Conservation (phyloP, 257 asterid genomes). For the Leonotis leonurus region DNA sequence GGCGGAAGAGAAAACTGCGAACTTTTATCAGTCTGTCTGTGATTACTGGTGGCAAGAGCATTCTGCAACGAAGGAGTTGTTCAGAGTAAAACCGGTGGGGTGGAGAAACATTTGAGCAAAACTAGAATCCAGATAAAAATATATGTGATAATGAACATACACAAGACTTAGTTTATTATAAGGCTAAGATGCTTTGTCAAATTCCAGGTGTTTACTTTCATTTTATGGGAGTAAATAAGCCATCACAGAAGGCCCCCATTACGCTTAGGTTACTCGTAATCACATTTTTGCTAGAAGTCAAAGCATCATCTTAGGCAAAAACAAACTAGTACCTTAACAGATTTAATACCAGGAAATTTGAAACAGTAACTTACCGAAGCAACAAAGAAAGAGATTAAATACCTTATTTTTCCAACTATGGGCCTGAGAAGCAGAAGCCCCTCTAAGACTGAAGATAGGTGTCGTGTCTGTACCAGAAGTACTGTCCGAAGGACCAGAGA, state of each 20-base stretch:
- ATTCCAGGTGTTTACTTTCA: not conserved
- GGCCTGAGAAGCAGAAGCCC: slow-evolving; percentile 29
- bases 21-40: slow-evolving; percentile 17
- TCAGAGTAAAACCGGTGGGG: too few relatives aligned
- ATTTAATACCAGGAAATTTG: not conserved
- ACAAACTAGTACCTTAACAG: not conserved
- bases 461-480: slow-evolving; percentile 24
- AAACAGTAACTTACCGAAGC: not conserved
- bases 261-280: not conserved
- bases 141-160: not conserved
- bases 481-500: too few relatives aligned
- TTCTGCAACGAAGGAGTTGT: slow-evolving; percentile 39
- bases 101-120: not conserved
- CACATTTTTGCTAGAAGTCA: not conserved
- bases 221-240: not conserved
- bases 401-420: slow-evolving; percentile 47
- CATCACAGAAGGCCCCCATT: not conserved
- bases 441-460: slow-evolving; percentile 27
- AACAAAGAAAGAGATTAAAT: slow-evolving; percentile 15
- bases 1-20: slow-evolving; percentile 16
- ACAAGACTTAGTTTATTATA: not conserved
- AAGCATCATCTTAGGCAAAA: not conserved
- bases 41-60: slow-evolving; percentile 18
- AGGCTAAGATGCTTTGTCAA: not conserved
- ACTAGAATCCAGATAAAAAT: not conserved